These are phyloP conservation scores for Exserohilum turcica DNA, from an alignment of 2,329 filamentous ascomycete genomes.

Conservation along the genomic window DNA sequence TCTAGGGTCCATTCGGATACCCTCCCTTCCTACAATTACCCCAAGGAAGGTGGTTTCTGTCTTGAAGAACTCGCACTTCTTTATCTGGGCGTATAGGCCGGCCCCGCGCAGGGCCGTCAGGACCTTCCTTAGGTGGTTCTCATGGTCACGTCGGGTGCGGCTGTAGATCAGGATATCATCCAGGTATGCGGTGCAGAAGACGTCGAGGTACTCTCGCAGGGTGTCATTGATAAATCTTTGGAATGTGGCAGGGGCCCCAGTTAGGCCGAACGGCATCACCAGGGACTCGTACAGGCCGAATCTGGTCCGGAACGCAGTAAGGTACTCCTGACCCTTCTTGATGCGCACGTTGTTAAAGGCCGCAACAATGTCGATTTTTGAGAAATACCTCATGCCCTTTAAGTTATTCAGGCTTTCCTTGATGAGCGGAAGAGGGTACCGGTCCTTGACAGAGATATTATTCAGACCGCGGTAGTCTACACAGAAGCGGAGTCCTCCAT, in stretches of 20 bases:
- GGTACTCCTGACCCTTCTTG: background rate
- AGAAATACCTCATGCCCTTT: background rate
- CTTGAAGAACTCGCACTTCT: background rate
- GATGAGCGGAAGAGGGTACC: background rate
- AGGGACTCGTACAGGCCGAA: background rate
- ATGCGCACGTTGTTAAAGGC: slow-evolving; percentile 1
- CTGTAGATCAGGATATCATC: slow-evolving; percentile 1
- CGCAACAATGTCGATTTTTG: background rate
- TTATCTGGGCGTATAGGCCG: background rate
- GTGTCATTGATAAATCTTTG: slow-evolving; percentile 1
- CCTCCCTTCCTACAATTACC: background rate
- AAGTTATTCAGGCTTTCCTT: background rate
- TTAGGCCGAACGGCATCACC: background rate
- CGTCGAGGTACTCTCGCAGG: background rate
- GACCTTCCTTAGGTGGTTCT: background rate
- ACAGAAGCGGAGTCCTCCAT: background rate
- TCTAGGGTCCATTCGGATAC: background rate
- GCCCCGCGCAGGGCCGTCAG: background rate
- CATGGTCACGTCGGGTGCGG: background rate
- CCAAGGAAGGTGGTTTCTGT: background rate
- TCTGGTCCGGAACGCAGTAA: background rate
- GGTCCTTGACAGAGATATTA: background rate
- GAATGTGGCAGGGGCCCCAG: background rate
- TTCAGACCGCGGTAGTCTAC: background rate
- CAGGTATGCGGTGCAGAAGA: background rate